Percentiles rank a stretch among this genome's conserved stretches.
Evolutionary conservation across 352 stramenopile species (phyloP).

Genomic region (Phytophthora kernoviae): DNA sequence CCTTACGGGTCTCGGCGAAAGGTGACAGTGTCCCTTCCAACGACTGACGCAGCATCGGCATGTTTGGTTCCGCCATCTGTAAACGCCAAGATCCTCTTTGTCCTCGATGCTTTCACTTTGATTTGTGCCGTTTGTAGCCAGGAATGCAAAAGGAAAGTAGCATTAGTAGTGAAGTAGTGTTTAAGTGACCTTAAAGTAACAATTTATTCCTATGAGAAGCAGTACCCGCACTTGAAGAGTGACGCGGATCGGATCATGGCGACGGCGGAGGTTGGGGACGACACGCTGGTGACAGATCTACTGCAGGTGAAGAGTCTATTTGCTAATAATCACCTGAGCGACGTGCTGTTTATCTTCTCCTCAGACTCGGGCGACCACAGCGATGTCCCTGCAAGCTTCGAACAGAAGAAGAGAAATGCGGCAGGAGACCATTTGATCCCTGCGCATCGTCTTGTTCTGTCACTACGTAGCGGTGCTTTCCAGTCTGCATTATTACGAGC

Average conservation of each 20-base stretch:
- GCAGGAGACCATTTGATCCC: constrained; percentile 54
- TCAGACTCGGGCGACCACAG: constrained; percentile 21
- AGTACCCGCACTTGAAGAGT: constrained; percentile 25
- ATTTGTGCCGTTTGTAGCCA: neutral
- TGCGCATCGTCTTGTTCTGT: constrained; percentile 77
- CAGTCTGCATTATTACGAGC: constrained; percentile 59
- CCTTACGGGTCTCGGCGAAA: constrained; percentile 70
- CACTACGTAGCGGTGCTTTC: constrained; percentile 79
- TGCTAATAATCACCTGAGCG: constrained; percentile 75
- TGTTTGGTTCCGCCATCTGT: constrained; percentile 66
- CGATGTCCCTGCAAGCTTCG: neutral
- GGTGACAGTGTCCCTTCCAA: constrained; percentile 84
- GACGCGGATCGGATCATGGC: constrained; percentile 1
- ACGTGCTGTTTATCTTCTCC: constrained; percentile 82
- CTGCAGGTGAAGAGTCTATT: constrained; percentile 64
- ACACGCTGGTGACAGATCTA: constrained; percentile 52
- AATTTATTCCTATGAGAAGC: neutral
- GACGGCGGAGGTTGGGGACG: constrained; percentile 17
- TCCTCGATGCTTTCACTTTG: constrained; percentile 10
- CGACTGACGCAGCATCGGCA: constrained; percentile 68
- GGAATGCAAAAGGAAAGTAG: neutral
- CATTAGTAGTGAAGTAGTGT: constrained; percentile 2
- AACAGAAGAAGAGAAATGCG: constrained; percentile 12
- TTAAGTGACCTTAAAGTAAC: no score
- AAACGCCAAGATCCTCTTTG: constrained; percentile 19